These are phyloP conservation scores for Tetrahymena malaccensis DNA, from an alignment of 73 alveolate species.

Conservation along the genomic window DNA sequence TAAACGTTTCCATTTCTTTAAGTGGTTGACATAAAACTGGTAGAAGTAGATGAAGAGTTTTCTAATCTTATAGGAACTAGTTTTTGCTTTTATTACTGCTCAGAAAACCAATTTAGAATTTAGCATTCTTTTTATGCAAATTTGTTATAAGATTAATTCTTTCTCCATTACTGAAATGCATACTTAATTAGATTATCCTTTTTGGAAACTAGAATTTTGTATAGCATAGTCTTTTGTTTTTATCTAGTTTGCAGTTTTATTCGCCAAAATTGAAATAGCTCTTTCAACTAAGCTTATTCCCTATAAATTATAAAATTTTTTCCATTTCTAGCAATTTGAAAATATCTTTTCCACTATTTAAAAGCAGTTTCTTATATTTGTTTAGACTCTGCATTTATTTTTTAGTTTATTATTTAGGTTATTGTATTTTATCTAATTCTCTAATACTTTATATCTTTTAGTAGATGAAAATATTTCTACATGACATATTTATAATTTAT, in stretches of 20 bases:
- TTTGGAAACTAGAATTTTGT: neutral
- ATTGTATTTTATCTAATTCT: neutral
- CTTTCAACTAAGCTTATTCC: neutral
- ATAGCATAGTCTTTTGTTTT: neutral
- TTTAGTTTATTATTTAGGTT: neutral
- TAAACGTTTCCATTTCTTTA: neutral
- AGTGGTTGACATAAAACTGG: neutral
- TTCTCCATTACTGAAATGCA: neutral
- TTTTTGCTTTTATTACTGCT: neutral
- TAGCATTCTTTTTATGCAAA: neutral
- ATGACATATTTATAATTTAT: neutral
- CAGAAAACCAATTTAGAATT: neutral
- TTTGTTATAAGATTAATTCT: neutral
- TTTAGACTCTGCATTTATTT: neutral
- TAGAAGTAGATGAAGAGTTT: neutral
- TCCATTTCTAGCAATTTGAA: neutral
- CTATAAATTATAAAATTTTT: neutral
- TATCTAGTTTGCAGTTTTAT: neutral
- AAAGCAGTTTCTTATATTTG: neutral
- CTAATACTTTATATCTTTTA: neutral
- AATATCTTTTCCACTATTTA: neutral
- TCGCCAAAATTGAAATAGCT: neutral
- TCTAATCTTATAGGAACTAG: neutral
- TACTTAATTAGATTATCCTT: neutral
- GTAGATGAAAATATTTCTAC: neutral